phyloP scores from a whole-genome alignment of 2,329 filamentous ascomycete genomes.

The Hypoxylon sp. region DNA sequence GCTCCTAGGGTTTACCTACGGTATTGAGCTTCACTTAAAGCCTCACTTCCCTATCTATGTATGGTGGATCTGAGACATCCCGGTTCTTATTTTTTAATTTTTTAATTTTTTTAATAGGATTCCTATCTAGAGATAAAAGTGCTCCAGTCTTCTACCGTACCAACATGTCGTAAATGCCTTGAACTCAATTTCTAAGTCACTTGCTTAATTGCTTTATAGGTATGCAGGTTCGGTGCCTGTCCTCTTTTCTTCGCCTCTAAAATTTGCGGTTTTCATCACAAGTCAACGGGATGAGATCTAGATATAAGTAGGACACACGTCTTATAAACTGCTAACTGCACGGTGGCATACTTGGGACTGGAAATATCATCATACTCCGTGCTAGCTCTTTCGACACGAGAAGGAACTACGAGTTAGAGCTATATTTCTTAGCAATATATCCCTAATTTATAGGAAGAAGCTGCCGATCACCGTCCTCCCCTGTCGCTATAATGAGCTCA shows the following conservation, averaged over 20 bases:
- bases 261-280: background rate
- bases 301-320: background rate
- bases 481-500: constrained; percentile 29
- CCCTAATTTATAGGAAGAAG: background rate
- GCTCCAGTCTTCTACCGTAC: background rate
- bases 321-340: background rate
- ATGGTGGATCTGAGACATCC: too few species aligned
- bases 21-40: background rate
- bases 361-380: too few species aligned
- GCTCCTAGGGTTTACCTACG: background rate
- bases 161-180: background rate
- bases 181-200: background rate
- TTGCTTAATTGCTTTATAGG: background rate
- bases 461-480: background rate
- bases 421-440: background rate
- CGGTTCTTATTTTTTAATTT: too few species aligned
- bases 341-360: background rate
- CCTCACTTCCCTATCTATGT: background rate
- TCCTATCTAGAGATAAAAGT: background rate
- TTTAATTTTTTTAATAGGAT: too few species aligned
- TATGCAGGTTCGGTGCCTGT: background rate
- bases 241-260: background rate
- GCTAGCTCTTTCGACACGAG: background rate
- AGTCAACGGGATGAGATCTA: background rate
- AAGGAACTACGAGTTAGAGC: background rate